Conservation (phyloP, 1,284 basidiomycete genomes). For the Fistulinella cinereoalba region DNA sequence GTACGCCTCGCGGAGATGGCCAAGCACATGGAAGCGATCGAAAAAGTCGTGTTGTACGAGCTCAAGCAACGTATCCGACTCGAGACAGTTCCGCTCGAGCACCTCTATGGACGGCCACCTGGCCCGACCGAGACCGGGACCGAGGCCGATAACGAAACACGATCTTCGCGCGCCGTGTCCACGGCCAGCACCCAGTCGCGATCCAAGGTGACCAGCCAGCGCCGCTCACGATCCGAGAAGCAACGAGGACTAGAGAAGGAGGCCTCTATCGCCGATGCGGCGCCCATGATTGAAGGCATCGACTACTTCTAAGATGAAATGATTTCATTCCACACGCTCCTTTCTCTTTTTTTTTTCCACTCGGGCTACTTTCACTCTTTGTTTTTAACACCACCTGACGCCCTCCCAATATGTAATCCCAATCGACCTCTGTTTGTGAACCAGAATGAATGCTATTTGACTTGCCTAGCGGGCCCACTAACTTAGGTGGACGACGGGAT, state of each 20-base stretch:
- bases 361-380: background rate
- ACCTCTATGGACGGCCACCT: conserved; percentile 18
- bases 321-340: background rate
- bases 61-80: conserved; percentile 28
- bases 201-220: conserved; percentile 3
- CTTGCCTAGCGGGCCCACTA: no score
- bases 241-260: no score
- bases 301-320: conserved; percentile 23
- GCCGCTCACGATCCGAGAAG: background rate
- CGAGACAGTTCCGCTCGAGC: conserved; percentile 22
- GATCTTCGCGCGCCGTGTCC: conserved; percentile 5
- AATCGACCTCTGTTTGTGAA: no score
- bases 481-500: no score
- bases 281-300: conserved; percentile 20
- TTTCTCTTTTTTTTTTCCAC: background rate
- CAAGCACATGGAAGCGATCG: conserved; percentile 33
- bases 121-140: background rate
- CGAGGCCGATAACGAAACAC: no score
- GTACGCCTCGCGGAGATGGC: conserved; percentile 30
- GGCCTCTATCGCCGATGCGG: background rate
- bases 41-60: conserved; percentile 27
- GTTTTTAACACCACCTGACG: no score
- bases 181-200: conserved; percentile 1
- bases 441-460: no score
- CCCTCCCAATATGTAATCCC: no score